Percentiles rank a stretch among this genome's conserved stretches.
These are phyloP conservation scores for Cryomyces antarcticus DNA, from an alignment of 495 filamentous ascomycete genomes.

Conservation along the genomic window DNA sequence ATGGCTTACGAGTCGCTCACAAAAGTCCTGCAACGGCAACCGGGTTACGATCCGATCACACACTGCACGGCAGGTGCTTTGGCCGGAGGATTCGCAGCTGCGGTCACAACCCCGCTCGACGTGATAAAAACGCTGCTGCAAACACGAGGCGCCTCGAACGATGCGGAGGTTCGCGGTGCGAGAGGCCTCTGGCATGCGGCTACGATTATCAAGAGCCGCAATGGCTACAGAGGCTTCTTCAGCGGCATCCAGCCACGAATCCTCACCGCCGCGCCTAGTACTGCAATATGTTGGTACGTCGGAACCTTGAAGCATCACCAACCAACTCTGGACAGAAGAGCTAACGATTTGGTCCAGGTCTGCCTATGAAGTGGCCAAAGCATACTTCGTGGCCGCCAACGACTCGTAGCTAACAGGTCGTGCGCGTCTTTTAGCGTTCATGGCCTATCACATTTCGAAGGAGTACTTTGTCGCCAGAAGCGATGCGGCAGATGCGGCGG, in stretches of 20 bases:
- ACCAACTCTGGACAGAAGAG: background rate
- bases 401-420: too few species aligned
- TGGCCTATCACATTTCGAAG: too few species aligned
- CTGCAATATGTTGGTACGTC: slow-evolving; percentile 92
- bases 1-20: slow-evolving; percentile 93
- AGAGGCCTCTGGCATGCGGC: slow-evolving; percentile 68
- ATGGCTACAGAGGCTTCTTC: slow-evolving; percentile 76
- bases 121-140: slow-evolving; percentile 96
- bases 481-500: too few species aligned
- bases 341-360: slow-evolving; percentile 28
- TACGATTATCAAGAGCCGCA: slow-evolving; percentile 59
- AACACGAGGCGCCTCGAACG: slow-evolving; percentile 64
- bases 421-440: too few species aligned
- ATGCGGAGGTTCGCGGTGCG: slow-evolving; percentile 65
- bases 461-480: too few species aligned
- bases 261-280: slow-evolving; percentile 93
- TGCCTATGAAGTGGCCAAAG: slow-evolving; percentile 63
- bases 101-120: slow-evolving; percentile 84
- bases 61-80: slow-evolving; percentile 84
- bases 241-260: slow-evolving; percentile 80
- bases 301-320: background rate
- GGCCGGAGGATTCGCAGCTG: slow-evolving; percentile 83
- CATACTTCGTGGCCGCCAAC: slow-evolving; percentile 34
- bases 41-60: slow-evolving; percentile 72
- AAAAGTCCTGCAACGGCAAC: slow-evolving; percentile 70